Base-by-base conservation (phyloP, 2,329 filamentous ascomycete genomes). In the Aspergillus ochraceus region DNA sequence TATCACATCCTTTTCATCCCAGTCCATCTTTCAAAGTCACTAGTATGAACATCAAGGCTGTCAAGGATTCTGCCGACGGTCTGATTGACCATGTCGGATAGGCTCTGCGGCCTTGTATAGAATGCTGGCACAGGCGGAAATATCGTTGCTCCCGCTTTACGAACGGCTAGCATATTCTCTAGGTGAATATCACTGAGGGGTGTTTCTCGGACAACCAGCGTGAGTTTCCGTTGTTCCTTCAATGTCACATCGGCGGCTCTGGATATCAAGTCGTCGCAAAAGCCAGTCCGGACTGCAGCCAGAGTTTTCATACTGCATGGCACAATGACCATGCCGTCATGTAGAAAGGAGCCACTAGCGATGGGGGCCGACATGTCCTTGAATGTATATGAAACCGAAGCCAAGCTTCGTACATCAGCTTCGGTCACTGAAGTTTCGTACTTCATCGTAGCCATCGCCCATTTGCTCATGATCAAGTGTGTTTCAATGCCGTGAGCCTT, bases 281-380 rank as follows among this genome's bases (percentile, higher is more conserved):
- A 77, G 0, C 80, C 80, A 1, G 70, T 65, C 19, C 72, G 66
- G 3, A 83, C 74, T 0, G 71, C 76, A 0, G 79, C 77, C 4
- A 83, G 71, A 1, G 80, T 82, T 65, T 82, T 82, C 76, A 83
- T 79, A 55, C 74, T 79, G 68, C 80, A 83, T 0, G 77, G 79
- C 0, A 79, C 75, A 1, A 83, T 66, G 17, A 83, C 78, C 80
- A 83, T 83, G 12, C 80, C 54, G 57, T 77, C 72, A 8, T 75
- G 71, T 46, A 68, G 72, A 66, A 79, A 83, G 0, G 79, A 81
- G 0, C 80, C 80, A 42, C 74, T 78, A 1, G 79, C 76, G 2
- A 81, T 74, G 0, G 79, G 74, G 0, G 81, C 80, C 0, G 80
- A 71, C 64, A 81, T 70, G 56, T 84, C 80, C 26, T 74, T 72